phyloP scores from a whole-genome alignment of 148 eudicot genomes.

The Chenopodium formosanum region DNA sequence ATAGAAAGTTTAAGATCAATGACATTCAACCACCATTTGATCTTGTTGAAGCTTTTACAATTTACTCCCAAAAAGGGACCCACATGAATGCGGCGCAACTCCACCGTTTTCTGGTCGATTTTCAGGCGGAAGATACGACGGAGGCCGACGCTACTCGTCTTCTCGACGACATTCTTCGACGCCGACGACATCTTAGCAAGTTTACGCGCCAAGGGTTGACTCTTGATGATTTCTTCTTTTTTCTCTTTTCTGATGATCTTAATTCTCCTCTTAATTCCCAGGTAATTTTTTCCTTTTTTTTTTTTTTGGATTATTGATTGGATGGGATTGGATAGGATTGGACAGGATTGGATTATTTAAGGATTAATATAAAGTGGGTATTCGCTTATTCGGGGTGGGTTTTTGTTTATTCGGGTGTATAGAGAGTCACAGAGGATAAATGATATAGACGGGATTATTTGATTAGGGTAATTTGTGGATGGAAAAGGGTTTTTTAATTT shows the following conservation, averaged over 20 bases:
- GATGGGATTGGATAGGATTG: no score
- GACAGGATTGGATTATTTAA: no score
- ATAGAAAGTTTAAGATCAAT: slow-evolving; percentile 68
- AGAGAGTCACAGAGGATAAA: no score
- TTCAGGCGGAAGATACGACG: slow-evolving; percentile 47
- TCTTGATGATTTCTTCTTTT: slow-evolving; percentile 70
- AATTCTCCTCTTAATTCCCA: slow-evolving; percentile 55
- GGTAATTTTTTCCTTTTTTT: slow-evolving; percentile 34
- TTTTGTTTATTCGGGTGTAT: not conserved
- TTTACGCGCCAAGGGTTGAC: slow-evolving; percentile 34
- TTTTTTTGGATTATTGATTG: not conserved
- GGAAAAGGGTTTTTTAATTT: not conserved
- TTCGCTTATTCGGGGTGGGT: not conserved
- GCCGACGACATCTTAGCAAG: slow-evolving; percentile 34
- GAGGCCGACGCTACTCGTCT: slow-evolving; percentile 41
- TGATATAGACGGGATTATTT: no score
- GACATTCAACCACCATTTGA: slow-evolving; percentile 73
- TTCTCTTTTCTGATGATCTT: slow-evolving; percentile 57
- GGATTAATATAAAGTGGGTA: no score
- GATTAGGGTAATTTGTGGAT: not conserved
- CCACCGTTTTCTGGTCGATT: slow-evolving; percentile 53
- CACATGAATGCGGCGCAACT: slow-evolving; percentile 53
- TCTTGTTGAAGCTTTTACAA: slow-evolving; percentile 52
- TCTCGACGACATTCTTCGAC: slow-evolving; percentile 36
- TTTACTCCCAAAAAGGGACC: slow-evolving; percentile 33